These are phyloP conservation scores for Xerocomus spinulosus DNA, from an alignment of 768 basidiomycete species.

Conservation along the genomic window DNA sequence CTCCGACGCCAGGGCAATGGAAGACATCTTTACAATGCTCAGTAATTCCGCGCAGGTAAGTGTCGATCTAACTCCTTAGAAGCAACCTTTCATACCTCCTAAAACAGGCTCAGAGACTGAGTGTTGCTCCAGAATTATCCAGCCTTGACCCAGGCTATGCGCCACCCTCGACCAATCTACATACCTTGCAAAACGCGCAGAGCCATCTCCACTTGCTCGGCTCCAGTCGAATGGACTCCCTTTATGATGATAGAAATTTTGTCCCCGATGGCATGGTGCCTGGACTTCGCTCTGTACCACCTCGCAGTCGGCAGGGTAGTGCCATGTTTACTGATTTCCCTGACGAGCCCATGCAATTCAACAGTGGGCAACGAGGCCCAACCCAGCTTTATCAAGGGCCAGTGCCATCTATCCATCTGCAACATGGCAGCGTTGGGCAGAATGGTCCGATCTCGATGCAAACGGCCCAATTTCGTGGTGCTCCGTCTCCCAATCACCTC, in stretches of 20 bases:
- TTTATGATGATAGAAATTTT: constrained; percentile 77
- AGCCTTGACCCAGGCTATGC: constrained; percentile 25
- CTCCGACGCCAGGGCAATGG: constrained; percentile 59
- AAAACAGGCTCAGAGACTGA: constrained; percentile 28
- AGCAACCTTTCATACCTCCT: constrained; percentile 7
- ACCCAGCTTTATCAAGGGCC: constrained; percentile 56
- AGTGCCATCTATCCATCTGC: constrained; percentile 45
- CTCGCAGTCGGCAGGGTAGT: constrained; percentile 54
- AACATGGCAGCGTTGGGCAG: constrained; percentile 48
- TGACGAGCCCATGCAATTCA: constrained; percentile 64
- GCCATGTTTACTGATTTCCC: constrained; percentile 53
- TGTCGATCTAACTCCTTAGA: neutral
- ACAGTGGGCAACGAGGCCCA: constrained; percentile 50
- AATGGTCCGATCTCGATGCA: constrained; percentile 54
- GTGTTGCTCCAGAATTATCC: constrained; percentile 20
- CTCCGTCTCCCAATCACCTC: constrained; percentile 57
- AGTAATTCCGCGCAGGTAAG: constrained; percentile 71
- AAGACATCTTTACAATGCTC: constrained; percentile 79
- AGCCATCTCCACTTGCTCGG: constrained; percentile 37
- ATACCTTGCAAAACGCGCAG: constrained; percentile 39
- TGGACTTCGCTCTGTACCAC: constrained; percentile 64
- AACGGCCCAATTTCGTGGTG: constrained; percentile 63
- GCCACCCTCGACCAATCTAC: constrained; percentile 28
- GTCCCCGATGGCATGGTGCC: constrained; percentile 85
- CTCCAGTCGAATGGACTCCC: constrained; percentile 52